These are phyloP conservation scores for Exophiala sideris DNA, from an alignment of 2,329 filamentous ascomycete species.

Conservation along the genomic window DNA sequence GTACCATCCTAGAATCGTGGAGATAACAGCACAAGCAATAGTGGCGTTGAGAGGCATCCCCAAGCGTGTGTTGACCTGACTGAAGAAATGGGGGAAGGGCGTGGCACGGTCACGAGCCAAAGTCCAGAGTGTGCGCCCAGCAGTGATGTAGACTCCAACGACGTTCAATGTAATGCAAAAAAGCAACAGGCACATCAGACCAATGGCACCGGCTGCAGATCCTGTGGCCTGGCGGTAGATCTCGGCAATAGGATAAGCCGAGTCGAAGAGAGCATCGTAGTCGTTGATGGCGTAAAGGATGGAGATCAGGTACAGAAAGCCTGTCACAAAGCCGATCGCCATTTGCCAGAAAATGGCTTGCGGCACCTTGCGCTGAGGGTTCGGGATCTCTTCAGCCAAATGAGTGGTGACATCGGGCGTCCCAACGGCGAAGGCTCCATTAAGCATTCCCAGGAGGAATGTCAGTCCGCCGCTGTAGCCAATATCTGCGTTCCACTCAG, in stretches of 20 bases:
- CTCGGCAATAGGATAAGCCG: constrained; percentile 60
- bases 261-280: constrained; percentile 39
- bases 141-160: constrained; percentile 58
- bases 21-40: constrained; percentile 47
- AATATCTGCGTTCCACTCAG: constrained; percentile 50
- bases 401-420: constrained; percentile 62
- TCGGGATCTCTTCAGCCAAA: constrained; percentile 64
- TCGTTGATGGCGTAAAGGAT: constrained; percentile 54
- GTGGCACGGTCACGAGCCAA: constrained; percentile 58
- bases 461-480: constrained; percentile 54
- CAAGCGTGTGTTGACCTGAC: constrained; percentile 45
- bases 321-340: constrained; percentile 46
- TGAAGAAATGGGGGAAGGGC: constrained; percentile 50
- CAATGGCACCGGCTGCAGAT: constrained; percentile 50
- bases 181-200: constrained; percentile 54
- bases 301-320: constrained; percentile 49
- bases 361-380: constrained; percentile 56
- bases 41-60: constrained; percentile 57
- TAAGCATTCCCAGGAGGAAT: constrained; percentile 64
- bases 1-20: constrained; percentile 48
- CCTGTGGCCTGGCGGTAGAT: constrained; percentile 62
- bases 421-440: constrained; percentile 67
- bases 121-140: constrained; percentile 61
- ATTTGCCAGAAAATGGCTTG: constrained; percentile 52
- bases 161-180: constrained; percentile 52